Percentiles rank a stretch among this genome's conserved stretches.
phyloP scores from a whole-genome alignment of 2,329 filamentous ascomycete genomes.

The Diaporthe batatas region DNA sequence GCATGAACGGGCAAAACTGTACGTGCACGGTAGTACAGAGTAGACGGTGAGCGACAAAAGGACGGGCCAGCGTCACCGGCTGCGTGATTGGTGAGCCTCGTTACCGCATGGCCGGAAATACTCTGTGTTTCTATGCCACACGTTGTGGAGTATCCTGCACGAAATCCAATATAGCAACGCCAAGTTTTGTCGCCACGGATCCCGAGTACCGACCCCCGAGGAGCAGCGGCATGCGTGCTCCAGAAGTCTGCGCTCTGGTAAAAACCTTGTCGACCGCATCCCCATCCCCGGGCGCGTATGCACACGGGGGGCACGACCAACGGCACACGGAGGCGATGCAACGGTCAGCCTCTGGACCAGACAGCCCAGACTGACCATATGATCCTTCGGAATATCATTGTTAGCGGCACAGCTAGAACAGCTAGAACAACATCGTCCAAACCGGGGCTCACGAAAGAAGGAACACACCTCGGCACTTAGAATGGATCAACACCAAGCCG shows the following conservation, averaged over 20 bases:
- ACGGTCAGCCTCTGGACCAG: neutral
- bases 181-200: constrained; percentile 30
- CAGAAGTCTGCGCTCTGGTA: neutral
- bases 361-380: no score
- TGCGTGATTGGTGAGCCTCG: constrained; percentile 24
- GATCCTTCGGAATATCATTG: neutral
- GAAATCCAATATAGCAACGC: constrained; percentile 32
- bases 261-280: neutral
- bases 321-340: neutral
- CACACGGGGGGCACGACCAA: neutral
- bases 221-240: constrained; percentile 9
- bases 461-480: constrained; percentile 21
- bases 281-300: neutral
- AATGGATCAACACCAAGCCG: constrained; percentile 15
- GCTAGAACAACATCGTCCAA: neutral
- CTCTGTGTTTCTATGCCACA: constrained; percentile 13
- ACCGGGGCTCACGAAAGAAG: neutral
- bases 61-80: neutral
- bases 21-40: no score
- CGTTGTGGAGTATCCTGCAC: constrained; percentile 22
- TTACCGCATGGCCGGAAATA: constrained; percentile 29
- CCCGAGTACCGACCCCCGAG: constrained; percentile 26
- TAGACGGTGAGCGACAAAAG: constrained; percentile 25
- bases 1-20: neutral
- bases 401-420: neutral